phyloP scores from a whole-genome alignment of 1,284 basidiomycete species.

The Somion occarium region DNA sequence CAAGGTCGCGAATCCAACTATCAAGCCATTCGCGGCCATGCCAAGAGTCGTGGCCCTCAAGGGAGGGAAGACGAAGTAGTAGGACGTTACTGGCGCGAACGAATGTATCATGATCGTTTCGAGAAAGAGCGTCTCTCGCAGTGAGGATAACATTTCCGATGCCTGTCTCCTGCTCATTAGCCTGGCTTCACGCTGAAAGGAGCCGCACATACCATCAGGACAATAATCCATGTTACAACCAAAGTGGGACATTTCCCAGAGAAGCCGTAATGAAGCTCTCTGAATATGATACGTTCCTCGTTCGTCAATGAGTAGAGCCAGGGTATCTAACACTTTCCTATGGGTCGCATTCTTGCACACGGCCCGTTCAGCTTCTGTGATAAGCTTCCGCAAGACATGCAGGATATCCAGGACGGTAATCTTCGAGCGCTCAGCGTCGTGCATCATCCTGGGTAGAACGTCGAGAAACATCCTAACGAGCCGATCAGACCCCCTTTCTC shows the following conservation, averaged over 20 bases:
- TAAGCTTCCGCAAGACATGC: conserved; percentile 7
- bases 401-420: conserved; percentile 10
- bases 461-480: conserved; percentile 11
- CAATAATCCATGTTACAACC: conserved; percentile 13
- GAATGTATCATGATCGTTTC: conserved; percentile 10
- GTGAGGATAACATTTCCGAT: conserved; percentile 10
- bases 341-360: conserved; percentile 10
- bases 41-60: neutral
- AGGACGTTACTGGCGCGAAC: conserved; percentile 7
- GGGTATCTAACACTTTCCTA: conserved; percentile 5
- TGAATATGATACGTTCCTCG: conserved; percentile 7
- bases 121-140: conserved; percentile 4
- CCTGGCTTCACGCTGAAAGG: neutral
- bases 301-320: conserved; percentile 6
- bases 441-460: conserved; percentile 11
- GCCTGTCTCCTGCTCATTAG: conserved; percentile 3
- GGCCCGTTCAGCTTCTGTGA: conserved; percentile 7
- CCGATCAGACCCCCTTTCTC: conserved; percentile 4
- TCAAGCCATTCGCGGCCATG: conserved; percentile 3
- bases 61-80: conserved; percentile 8
- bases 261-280: conserved; percentile 4
- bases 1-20: conserved; percentile 4
- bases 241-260: conserved; percentile 12
- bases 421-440: conserved; percentile 3
- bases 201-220: conserved; percentile 8